phyloP scores from a whole-genome alignment of 2,329 filamentous ascomycete species.

The Sporothrix brunneoviolacea region DNA sequence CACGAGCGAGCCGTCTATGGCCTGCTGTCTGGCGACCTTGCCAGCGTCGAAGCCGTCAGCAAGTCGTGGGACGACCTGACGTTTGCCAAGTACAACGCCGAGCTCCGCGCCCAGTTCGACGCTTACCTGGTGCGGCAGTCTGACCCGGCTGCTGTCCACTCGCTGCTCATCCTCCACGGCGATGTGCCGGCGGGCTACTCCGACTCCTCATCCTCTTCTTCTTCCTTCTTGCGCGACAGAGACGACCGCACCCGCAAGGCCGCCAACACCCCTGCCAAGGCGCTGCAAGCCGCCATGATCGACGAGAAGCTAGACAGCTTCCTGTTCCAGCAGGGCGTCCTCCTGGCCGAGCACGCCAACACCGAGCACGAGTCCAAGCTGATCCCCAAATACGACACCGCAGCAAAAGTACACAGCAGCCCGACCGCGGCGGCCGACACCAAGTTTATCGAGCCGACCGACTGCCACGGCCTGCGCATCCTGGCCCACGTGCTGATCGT shows the following conservation, averaged over 20 bases:
- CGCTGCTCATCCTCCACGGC: conserved; percentile 16
- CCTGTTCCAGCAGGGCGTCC: conserved; percentile 52
- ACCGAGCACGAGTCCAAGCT: conserved; percentile 31
- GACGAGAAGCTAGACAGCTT: conserved; percentile 53
- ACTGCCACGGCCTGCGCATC: conserved; percentile 61
- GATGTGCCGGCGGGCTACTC: conserved; percentile 13
- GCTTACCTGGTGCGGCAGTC: conserved; percentile 19
- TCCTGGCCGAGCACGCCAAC: conserved; percentile 42
- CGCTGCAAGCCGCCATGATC: conserved; percentile 69
- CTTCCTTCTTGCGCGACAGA: conserved; percentile 3
- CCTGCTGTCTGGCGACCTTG: conserved; percentile 76
- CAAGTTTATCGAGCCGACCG: conserved; percentile 46
- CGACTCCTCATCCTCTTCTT: not conserved
- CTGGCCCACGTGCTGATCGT: conserved; percentile 61
- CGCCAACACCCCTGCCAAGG: conserved; percentile 60
- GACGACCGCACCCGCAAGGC: conserved; percentile 9
- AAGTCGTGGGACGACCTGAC: conserved; percentile 40
- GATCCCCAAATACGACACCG: conserved; percentile 32
- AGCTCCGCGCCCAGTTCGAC: conserved; percentile 22
- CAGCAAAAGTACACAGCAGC: conserved; percentile 23
- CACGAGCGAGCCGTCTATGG: conserved; percentile 90
- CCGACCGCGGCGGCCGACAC: conserved; percentile 13
- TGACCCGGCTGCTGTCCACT: conserved; percentile 15
- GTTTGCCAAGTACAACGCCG: conserved; percentile 22
- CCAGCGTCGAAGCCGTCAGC: conserved; percentile 58